Evolutionary conservation across 2,329 filamentous ascomycete genomes (phyloP).

Genomic region (Ophidiomyces ophidiicola): DNA sequence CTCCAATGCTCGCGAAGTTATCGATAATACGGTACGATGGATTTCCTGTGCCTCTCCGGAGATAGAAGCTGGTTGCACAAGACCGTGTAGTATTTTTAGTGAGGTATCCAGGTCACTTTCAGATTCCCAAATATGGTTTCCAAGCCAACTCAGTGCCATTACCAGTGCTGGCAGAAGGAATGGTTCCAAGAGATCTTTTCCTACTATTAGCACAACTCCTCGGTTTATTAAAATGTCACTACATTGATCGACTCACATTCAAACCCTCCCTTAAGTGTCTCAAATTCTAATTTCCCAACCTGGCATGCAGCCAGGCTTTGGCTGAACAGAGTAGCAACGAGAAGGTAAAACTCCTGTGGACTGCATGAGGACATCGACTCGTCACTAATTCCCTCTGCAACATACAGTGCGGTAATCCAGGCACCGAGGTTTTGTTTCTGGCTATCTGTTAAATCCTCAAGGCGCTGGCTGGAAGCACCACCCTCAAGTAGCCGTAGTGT

Average conservation of each 20-base stretch:
- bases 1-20: conserved; percentile 42
- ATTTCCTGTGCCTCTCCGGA: conserved; percentile 49
- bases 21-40: conserved; percentile 47
- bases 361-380: conserved; percentile 53
- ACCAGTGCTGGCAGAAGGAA: conserved; percentile 52
- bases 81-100: conserved; percentile 44
- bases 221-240: neutral
- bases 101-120: conserved; percentile 40
- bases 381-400: conserved; percentile 51
- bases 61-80: conserved; percentile 45
- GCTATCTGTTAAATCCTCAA: conserved; percentile 42
- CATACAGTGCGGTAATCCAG: conserved; percentile 51
- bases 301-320: conserved; percentile 50
- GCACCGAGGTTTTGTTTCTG: conserved; percentile 45
- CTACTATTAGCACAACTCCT: conserved; percentile 13
- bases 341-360: conserved; percentile 51
- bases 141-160: conserved; percentile 48
- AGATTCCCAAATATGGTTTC: conserved; percentile 43
- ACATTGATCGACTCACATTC: conserved; percentile 40
- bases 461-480: conserved; percentile 35
- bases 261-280: conserved; percentile 49
- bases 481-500: conserved; percentile 42
- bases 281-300: conserved; percentile 42
- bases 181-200: conserved; percentile 47
- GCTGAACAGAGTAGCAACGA: conserved; percentile 50